Evolutionary conservation across 371 early-diverging fungal species (phyloP), one percentile per base, ranked within the genome.

Genomic region (Syncephalastrum sp.): DNA sequence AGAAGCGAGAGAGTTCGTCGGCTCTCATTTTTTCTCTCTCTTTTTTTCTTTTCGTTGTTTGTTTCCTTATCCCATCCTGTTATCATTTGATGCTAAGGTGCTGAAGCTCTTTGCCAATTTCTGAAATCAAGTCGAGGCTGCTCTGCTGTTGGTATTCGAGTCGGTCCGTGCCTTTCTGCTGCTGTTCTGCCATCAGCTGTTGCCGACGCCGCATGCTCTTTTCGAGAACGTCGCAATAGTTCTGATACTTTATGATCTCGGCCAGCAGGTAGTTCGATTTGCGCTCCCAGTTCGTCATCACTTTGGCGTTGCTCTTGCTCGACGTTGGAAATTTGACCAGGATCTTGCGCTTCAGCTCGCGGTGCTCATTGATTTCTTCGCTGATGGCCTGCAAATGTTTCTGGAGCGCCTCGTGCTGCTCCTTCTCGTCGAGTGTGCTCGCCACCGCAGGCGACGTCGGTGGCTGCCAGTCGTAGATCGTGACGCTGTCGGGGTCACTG

Each of bases 241-340:
- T 90, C 68, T 90, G 85, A 61, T 94, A 94, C 63, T 93, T 92
- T 64, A 93, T 89, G 59, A 91, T 86, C 70, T 95, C 94, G 64
- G 88, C 84, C 56, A 93, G 69, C 56, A 95, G 68, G 65, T 91
- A 91, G 57, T 89, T 86, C 13, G 91, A 85, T 68, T 91, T 93
- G 38, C 85, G 74, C 66, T 90, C 91, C 96, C 96, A 95, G 63
- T 95, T 95, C 5, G 82, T 61, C 59, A 90, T 77, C 1, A 89
- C 95, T 59, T 84, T 89, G 10, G 83, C 61, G 61, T 84, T 65
- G 24, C 79, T 77, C 55, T 76, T 76, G 15, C 85, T 80, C 54
- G 80, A 80, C 29, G 77, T 75, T 38, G 69, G 74, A 61, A 87
- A 90, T 77, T 70, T 74, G 17, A 69, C 63, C 14, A 69, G 50